Evolutionary conservation across 352 stramenopile genomes (phyloP), one percentile per base, ranked within the genome.

Genomic region (Phytophthora ohioensis): DNA sequence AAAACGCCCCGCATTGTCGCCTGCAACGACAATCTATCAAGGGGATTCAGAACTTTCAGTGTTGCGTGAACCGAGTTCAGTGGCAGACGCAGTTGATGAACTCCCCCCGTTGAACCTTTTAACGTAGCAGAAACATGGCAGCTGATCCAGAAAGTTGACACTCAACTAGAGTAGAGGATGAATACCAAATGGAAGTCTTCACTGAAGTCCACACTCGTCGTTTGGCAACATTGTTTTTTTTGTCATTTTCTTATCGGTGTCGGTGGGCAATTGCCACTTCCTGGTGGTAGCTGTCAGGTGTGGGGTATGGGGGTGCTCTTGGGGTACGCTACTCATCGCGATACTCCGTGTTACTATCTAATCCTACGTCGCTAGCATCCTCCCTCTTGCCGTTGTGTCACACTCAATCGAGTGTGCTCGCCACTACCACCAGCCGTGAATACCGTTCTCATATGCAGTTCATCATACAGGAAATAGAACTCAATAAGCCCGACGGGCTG

Each of bases 391-490:
- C 17, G 45, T 58, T 49, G 39, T 38, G 13, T 21, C 11, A 47
- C 47, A 43, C 43, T 55, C 41, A 32, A 8, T 2, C 9, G 27
- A 53, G 45, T 13, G 21, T 32, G 7, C 43, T 32, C 43, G 38
- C 31, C 7, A 27, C 38, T 47, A 35, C 41, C 30, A 47, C 42
- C 54, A 64, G 65, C 31, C 41, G 56, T 66, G 57, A 51, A 68
- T 57, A 58, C 56, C 45, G 52, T 56, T 64, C 27, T 58, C 60
- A 66, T 27, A 75, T 71, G 59, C 59, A 75, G 43, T 60, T 57
- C 42, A 62, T 68, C 43, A 71, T 67, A 59, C 47, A 70, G 42
- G 57, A 56, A 56, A 74, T 68, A 58, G 30, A 78, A 73, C 53
- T 68, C 47, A 66, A 57, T 45, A 49, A 43, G 21, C 27, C 57